Evolutionary conservation across 306 rosid species (phyloP).

Genomic region (Cotoneaster glaucophyllus): DNA sequence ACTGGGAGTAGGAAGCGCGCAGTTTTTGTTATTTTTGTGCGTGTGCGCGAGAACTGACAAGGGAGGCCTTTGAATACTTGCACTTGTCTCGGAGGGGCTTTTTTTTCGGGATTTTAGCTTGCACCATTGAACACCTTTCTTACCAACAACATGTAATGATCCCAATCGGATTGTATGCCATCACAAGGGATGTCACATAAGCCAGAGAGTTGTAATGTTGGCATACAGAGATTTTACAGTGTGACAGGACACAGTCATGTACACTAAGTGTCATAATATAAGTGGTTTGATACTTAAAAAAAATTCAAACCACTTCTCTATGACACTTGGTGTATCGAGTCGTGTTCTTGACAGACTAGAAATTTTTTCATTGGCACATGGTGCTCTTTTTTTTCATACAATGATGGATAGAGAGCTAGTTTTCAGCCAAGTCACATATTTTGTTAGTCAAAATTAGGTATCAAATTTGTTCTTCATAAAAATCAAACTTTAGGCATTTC

Average conservation of each 20-base stretch:
- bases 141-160: neutral
- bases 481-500: no score
- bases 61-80: neutral
- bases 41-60: no score
- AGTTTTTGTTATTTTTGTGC: conserved; percentile 32
- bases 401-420: no score
- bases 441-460: no score
- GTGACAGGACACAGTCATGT: no score
- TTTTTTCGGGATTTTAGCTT: neutral
- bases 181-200: neutral
- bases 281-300: no score
- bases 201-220: neutral
- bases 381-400: no score
- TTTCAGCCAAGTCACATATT: no score
- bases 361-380: neutral
- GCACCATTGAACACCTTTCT: neutral
- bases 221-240: fast-evolving
- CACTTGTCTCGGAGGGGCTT: neutral
- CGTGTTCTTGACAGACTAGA: fast-evolving
- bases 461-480: fast-evolving
- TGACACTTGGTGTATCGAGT: no score
- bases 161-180: neutral
- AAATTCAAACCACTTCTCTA: fast-evolving
- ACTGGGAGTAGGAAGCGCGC: conserved; percentile 37
- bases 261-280: no score